These are phyloP conservation scores for Penicillium diatomitis DNA, from an alignment of 495 filamentous ascomycete species.

Conservation along the genomic window DNA sequence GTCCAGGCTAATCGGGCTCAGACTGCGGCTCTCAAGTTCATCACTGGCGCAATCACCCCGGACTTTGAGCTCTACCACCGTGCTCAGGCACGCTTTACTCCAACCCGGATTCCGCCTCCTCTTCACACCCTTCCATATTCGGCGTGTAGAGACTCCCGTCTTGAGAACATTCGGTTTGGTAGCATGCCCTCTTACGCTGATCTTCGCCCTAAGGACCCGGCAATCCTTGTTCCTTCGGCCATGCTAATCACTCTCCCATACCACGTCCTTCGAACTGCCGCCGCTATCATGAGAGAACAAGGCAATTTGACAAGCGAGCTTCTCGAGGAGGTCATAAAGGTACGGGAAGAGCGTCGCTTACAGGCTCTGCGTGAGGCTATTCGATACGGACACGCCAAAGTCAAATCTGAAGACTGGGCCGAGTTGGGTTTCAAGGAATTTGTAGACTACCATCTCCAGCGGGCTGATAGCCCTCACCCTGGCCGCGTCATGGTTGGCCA, in stretches of 20 bases:
- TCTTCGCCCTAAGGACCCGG: slow-evolving; percentile 5
- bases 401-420: not conserved
- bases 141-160: slow-evolving; percentile 3
- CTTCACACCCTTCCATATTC: slow-evolving; percentile 9
- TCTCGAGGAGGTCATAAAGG: slow-evolving; percentile 11
- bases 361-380: slow-evolving; percentile 10
- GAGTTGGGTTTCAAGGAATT: slow-evolving; percentile 12
- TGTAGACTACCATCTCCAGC: not conserved
- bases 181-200: slow-evolving; percentile 3
- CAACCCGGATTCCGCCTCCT: slow-evolving; percentile 18
- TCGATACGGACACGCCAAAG: no score
- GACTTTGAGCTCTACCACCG: slow-evolving; percentile 13
- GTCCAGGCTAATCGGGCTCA: slow-evolving; percentile 10
- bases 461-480: no score
- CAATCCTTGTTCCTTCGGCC: slow-evolving; percentile 11
- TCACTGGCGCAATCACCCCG: slow-evolving; percentile 7
- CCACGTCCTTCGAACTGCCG: slow-evolving; percentile 4
- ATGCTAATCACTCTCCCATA: slow-evolving; percentile 20
- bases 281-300: slow-evolving; percentile 8
- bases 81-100: slow-evolving; percentile 11
- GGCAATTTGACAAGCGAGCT: slow-evolving; percentile 5
- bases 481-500: no score
- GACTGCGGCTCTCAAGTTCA: slow-evolving; percentile 12
- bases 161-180: slow-evolving; percentile 16
- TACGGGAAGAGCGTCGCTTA: slow-evolving; percentile 22